Percentiles rank a stretch among this genome's conserved stretches.
phyloP scores from a whole-genome alignment of 169 alveolate species.

The Miamiensis avidus region DNA sequence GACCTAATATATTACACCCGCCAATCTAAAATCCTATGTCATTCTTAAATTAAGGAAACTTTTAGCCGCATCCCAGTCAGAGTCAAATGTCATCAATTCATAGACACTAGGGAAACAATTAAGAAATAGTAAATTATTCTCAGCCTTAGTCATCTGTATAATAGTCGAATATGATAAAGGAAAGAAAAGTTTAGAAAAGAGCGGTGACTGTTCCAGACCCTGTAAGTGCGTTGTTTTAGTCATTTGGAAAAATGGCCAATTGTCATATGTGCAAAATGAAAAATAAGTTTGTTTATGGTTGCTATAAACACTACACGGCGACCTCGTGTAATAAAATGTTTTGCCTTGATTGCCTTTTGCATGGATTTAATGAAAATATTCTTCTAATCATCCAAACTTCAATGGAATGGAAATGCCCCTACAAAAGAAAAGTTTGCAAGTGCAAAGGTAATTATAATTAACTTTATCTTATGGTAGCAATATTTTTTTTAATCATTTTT shows the following conservation, averaged over 20 bases:
- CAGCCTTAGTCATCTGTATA: too few relatives aligned
- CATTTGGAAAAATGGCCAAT: background rate
- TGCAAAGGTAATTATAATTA: slow-evolving; percentile 7
- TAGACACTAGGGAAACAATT: too few relatives aligned
- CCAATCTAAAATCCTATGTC: too few relatives aligned
- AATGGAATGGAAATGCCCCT: slow-evolving; percentile 22
- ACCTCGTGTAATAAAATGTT: slow-evolving; percentile 28
- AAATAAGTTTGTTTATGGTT: slow-evolving; percentile 21
- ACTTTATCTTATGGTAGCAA: too few relatives aligned
- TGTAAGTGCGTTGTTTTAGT: background rate
- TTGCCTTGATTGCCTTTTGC: slow-evolving; percentile 13
- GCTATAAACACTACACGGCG: slow-evolving; percentile 15
- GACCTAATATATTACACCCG: too few relatives aligned
- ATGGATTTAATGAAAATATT: slow-evolving; percentile 22
- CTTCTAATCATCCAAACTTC: slow-evolving; percentile 4
- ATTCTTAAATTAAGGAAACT: too few relatives aligned
- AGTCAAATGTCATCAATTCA: too few relatives aligned
- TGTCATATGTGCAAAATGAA: slow-evolving; percentile 33
- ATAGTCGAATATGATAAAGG: too few relatives aligned
- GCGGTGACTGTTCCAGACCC: background rate
- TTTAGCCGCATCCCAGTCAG: too few relatives aligned
- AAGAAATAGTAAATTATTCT: too few relatives aligned
- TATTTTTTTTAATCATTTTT: too few relatives aligned
- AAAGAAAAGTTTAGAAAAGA: background rate
- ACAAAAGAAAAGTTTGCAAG: slow-evolving; percentile 14